Evolutionary conservation across 805 yeast genomes (phyloP).

Genomic region (Lipomyces japonicus): DNA sequence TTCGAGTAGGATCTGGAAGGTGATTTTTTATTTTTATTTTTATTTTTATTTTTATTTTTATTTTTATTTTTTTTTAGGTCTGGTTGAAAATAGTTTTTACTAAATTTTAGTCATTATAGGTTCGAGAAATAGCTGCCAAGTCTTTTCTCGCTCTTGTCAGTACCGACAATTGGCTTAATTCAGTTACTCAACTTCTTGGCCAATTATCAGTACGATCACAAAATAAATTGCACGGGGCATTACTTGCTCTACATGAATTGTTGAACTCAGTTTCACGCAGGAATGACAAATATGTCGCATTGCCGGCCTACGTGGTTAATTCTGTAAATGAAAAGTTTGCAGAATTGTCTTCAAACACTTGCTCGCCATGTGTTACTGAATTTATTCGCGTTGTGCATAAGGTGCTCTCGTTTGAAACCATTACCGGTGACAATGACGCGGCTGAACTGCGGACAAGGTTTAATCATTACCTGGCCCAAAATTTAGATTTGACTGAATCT

Average conservation of each 20-base stretch:
- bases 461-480: neutral
- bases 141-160: conserved; percentile 53
- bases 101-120: conserved; percentile 5
- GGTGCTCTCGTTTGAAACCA: neutral
- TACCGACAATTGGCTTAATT: conserved; percentile 35
- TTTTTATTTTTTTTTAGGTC: neutral
- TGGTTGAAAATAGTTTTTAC: neutral
- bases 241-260: conserved; percentile 45
- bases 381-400: neutral
- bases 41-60: neutral
- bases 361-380: conserved; percentile 9
- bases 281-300: neutral
- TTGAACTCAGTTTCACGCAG: neutral
- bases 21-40: neutral
- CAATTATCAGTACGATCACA: conserved; percentile 34
- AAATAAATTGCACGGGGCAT: conserved; percentile 57
- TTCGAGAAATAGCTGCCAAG: conserved; percentile 82
- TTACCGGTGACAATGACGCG: neutral
- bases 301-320: conserved; percentile 1
- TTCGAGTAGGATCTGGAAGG: conserved; percentile 64
- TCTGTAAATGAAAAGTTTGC: conserved; percentile 6
- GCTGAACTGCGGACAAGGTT: neutral
- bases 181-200: conserved; percentile 34
- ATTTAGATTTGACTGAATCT: neutral
- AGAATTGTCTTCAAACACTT: conserved; percentile 1